These are phyloP conservation scores for Tarenaya hassleriana DNA, from an alignment of 345 rosid genomes.

Conservation along the genomic window DNA sequence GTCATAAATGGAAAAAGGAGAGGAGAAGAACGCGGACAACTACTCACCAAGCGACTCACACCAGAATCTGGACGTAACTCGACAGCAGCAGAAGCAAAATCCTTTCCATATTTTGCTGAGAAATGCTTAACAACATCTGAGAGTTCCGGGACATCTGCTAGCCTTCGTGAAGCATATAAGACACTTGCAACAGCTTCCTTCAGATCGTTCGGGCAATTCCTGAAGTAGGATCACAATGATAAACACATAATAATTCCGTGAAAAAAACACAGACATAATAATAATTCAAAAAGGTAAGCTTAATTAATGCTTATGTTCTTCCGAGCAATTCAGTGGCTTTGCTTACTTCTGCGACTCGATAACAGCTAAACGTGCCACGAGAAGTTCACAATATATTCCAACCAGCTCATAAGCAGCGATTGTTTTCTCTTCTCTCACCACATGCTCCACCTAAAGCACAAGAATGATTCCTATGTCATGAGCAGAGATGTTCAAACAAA, in stretches of 20 bases:
- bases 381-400: constrained; percentile 73
- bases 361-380: constrained; percentile 67
- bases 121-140: constrained; percentile 65
- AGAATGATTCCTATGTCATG: constrained; percentile 4
- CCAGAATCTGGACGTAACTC: constrained; percentile 80
- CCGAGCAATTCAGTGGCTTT: background rate
- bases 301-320: background rate
- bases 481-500: background rate
- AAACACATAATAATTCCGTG: background rate
- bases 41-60: constrained; percentile 73
- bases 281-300: too few species aligned
- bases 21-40: background rate
- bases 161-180: constrained; percentile 71
- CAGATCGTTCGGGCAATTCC: constrained; percentile 73
- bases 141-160: constrained; percentile 72
- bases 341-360: constrained; percentile 82
- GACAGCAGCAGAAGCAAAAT: constrained; percentile 62
- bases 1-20: background rate
- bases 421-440: constrained; percentile 86
- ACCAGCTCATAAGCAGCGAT: constrained; percentile 75
- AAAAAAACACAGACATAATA: too few species aligned
- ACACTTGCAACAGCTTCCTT: constrained; percentile 68
- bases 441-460: constrained; percentile 74
- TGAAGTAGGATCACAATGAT: constrained; percentile 22
- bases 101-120: constrained; percentile 84